Evolutionary conservation across 2,329 filamentous ascomycete species (phyloP).

Genomic region (Metarhizium robertsii): DNA sequence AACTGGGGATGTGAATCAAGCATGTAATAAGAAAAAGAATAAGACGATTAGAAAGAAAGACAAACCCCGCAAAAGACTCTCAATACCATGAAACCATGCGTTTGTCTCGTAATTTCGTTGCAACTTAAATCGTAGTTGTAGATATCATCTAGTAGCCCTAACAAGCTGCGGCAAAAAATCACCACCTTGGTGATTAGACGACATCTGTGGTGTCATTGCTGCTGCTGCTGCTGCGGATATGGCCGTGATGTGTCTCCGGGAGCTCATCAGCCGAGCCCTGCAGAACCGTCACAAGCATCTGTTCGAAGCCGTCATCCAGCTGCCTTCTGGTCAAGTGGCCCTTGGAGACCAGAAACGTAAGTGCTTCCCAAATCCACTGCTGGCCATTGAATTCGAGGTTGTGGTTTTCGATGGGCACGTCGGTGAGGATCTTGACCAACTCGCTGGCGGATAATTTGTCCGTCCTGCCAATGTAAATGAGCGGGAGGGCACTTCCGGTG

Average conservation of each 20-base stretch:
- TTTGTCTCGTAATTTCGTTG: not conserved
- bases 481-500: constrained; percentile 8
- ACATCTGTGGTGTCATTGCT: not conserved
- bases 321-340: constrained; percentile 6
- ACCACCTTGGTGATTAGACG: not conserved
- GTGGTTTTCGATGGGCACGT: constrained; percentile 7
- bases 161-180: not conserved
- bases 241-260: not conserved
- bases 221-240: not conserved
- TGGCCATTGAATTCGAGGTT: constrained; percentile 9
- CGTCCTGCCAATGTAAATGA: constrained; percentile 8
- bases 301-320: constrained; percentile 7
- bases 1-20: not conserved
- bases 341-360: constrained; percentile 2
- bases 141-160: not conserved
- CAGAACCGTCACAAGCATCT: constrained; percentile 10
- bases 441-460: constrained; percentile 1
- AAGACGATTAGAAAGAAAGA: not conserved
- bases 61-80: not conserved
- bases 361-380: constrained; percentile 9
- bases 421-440: constrained; percentile 3
- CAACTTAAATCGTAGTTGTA: not conserved
- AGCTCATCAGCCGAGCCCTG: constrained; percentile 10
- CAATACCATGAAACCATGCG: not conserved
- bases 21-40: not conserved